Evolutionary conservation across 2,329 filamentous ascomycete genomes (phyloP).

Genomic region (Penicillium rolfsii): DNA sequence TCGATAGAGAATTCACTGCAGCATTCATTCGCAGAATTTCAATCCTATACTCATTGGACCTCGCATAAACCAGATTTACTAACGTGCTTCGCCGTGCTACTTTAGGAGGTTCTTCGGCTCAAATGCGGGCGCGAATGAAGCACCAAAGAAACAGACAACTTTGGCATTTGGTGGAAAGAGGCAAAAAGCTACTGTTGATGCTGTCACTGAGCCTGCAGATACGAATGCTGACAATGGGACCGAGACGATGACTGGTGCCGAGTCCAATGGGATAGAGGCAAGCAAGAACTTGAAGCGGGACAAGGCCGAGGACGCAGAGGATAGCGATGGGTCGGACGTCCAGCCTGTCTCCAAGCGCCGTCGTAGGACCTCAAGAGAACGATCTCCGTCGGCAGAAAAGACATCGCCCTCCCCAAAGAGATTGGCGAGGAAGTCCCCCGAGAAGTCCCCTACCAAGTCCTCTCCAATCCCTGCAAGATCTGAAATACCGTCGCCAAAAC

Average conservation of each 20-base stretch:
- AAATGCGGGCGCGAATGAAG: slow-evolving; percentile 57
- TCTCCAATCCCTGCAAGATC: slow-evolving; percentile 12
- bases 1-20: slow-evolving; percentile 12
- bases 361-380: slow-evolving; percentile 42
- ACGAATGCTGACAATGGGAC: slow-evolving; percentile 18
- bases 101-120: slow-evolving; percentile 82
- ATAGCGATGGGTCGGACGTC: slow-evolving; percentile 59
- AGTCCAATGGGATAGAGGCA: slow-evolving; percentile 16
- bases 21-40: background rate
- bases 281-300: slow-evolving; percentile 43
- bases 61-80: background rate
- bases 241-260: slow-evolving; percentile 13
- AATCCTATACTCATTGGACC: background rate
- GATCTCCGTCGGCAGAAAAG: slow-evolving; percentile 40
- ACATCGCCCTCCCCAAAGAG: slow-evolving; percentile 37
- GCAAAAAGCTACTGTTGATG: slow-evolving; percentile 38
- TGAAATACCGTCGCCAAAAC: slow-evolving; percentile 29
- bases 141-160: slow-evolving; percentile 74
- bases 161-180: slow-evolving; percentile 71
- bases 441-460: slow-evolving; percentile 15
- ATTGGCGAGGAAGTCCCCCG: slow-evolving; percentile 26
- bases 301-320: slow-evolving; percentile 44
- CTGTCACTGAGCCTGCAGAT: slow-evolving; percentile 31
- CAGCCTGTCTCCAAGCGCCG: slow-evolving; percentile 63
- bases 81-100: background rate